Conservation (phyloP, 768 basidiomycete species). For the Multifurca ochricompacta region DNA sequence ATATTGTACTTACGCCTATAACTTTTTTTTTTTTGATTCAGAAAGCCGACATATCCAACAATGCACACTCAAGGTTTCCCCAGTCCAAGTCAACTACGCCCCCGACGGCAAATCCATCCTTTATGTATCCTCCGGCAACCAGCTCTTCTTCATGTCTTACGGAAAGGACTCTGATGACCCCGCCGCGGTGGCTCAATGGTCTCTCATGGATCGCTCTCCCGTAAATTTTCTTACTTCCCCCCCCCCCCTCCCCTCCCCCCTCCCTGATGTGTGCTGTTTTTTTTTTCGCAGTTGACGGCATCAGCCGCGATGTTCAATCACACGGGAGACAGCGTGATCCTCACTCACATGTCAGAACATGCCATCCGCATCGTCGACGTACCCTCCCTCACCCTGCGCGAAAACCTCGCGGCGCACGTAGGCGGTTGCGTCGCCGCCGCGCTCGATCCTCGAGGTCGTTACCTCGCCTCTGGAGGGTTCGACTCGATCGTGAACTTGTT, state of each 20-base stretch:
- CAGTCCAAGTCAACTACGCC: conserved; percentile 59
- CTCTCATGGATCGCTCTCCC: too few species aligned
- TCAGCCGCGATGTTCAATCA: conserved; percentile 74
- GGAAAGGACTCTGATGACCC: too few species aligned
- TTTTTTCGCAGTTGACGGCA: conserved; percentile 37
- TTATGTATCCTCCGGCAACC: conserved; percentile 52
- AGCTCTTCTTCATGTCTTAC: too few species aligned
- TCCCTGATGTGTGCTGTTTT: too few species aligned
- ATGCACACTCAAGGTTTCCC: conserved; percentile 48
- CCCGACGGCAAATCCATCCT: conserved; percentile 63
- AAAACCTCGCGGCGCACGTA: conserved; percentile 67
- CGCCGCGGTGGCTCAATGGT: too few species aligned
- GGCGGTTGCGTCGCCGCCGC: conserved; percentile 71
- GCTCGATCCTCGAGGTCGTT: conserved; percentile 73
- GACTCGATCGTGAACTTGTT: conserved; percentile 82
- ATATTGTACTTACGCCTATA: not conserved
- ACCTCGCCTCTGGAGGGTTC: conserved; percentile 71
- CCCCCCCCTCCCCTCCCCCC: conserved; percentile 6
- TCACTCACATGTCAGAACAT: conserved; percentile 57
- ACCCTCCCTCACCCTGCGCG: conserved; percentile 49
- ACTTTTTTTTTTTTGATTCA: conserved; percentile 25
- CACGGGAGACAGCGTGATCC: conserved; percentile 60
- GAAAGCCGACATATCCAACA: conserved; percentile 67
- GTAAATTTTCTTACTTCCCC: conserved; percentile 53
- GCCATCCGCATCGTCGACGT: conserved; percentile 63